These are phyloP conservation scores for Calonectria pteridis DNA, from an alignment of 2,329 filamentous ascomycete species.

Conservation along the genomic window DNA sequence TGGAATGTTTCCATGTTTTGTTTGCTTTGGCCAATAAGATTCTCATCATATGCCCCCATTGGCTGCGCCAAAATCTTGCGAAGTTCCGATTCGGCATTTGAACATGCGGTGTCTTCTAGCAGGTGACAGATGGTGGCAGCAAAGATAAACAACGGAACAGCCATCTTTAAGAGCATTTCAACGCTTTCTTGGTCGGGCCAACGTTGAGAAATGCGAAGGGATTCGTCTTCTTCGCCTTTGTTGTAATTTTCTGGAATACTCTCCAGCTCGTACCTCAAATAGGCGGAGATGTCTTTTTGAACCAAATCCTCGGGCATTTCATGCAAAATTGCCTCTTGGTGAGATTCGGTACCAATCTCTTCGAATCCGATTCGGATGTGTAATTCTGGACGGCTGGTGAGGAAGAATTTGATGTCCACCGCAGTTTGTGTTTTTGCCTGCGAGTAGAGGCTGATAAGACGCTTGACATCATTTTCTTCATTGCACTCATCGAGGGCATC, in stretches of 20 bases:
- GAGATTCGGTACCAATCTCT: conserved; percentile 27
- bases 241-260: conserved; percentile 46
- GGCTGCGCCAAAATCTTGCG: too few relatives aligned
- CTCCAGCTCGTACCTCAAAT: conserved; percentile 46
- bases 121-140: conserved; percentile 50
- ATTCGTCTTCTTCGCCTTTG: accelerated
- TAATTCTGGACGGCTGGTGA: conserved; percentile 49
- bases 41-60: not conserved
- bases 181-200: conserved; percentile 24
- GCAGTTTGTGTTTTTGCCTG: conserved; percentile 12
- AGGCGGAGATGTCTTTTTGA: conserved; percentile 52
- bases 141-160: conserved; percentile 52
- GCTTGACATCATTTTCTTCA: conserved; percentile 42
- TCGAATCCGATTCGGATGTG: conserved; percentile 52
- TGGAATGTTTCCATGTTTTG: not conserved
- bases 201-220: not conserved
- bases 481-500: conserved; percentile 47
- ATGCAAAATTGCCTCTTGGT: conserved; percentile 49
- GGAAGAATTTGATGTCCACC: not conserved
- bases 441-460: conserved; percentile 46
- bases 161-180: conserved; percentile 38
- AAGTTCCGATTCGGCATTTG: not conserved
- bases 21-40: not conserved
- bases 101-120: conserved; percentile 29
- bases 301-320: conserved; percentile 47